phyloP scores from a whole-genome alignment of 2,329 filamentous ascomycete species.

The Blastomyces emzantsi region DNA sequence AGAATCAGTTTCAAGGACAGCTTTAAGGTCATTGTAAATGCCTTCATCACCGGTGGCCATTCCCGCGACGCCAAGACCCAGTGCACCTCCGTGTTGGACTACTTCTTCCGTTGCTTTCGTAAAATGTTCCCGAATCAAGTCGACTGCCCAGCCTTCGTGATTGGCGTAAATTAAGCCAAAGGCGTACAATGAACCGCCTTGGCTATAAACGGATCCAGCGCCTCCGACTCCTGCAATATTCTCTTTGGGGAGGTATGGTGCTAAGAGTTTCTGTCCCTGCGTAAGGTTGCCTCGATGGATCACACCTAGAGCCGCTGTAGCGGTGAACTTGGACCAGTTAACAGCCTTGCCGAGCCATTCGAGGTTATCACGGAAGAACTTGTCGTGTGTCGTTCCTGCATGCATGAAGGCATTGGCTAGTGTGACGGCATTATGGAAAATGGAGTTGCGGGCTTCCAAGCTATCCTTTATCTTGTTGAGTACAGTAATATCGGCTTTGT shows the following conservation, averaged over 20 bases:
- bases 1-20: slow-evolving; percentile 83
- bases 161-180: slow-evolving; percentile 96
- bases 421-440: slow-evolving; percentile 95
- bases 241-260: slow-evolving; percentile 82
- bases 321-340: slow-evolving; percentile 99
- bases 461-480: slow-evolving; percentile 96
- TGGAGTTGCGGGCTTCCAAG: slow-evolving; percentile 89
- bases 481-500: slow-evolving; percentile 83
- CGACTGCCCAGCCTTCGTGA: slow-evolving; percentile 74
- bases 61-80: slow-evolving; percentile 90
- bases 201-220: slow-evolving; percentile 83
- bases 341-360: slow-evolving; percentile 98
- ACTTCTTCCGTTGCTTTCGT: slow-evolving; percentile 57
- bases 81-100: slow-evolving; percentile 90
- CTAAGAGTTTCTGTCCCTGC: slow-evolving; percentile 84
- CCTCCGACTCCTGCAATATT: slow-evolving; percentile 53
- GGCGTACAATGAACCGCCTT: slow-evolving; percentile 90
- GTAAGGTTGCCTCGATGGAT: slow-evolving; percentile 93
- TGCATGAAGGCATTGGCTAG: slow-evolving; percentile 99
- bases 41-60: slow-evolving; percentile 92
- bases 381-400: slow-evolving; percentile 93
- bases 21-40: slow-evolving; percentile 85
- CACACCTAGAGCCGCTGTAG: slow-evolving; percentile 89
- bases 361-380: slow-evolving; percentile 95
- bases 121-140: slow-evolving; percentile 41